Conservation (phyloP, 2,329 filamentous ascomycete species). For the Fusarium sp. region DNA sequence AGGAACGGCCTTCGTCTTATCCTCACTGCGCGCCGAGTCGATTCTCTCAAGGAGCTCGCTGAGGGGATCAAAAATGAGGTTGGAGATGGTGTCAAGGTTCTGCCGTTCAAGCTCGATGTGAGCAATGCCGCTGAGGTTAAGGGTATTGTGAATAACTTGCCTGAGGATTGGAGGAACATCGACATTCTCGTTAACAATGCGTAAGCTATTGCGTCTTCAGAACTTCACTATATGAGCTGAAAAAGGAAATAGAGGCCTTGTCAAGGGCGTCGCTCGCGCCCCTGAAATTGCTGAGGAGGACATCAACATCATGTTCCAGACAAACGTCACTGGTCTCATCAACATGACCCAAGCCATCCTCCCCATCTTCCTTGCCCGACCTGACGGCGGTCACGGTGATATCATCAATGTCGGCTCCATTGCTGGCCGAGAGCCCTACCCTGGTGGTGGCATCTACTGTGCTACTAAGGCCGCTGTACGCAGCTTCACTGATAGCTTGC, state of each 20-base stretch:
- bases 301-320: conserved; percentile 88
- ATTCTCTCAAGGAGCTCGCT: conserved; percentile 81
- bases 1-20: conserved; percentile 83
- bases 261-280: conserved; percentile 87
- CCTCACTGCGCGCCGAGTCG: conserved; percentile 87
- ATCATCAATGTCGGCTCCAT: conserved; percentile 96
- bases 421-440: conserved; percentile 86
- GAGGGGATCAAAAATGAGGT: conserved; percentile 81
- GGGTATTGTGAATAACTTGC: conserved; percentile 78
- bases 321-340: conserved; percentile 95
- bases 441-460: conserved; percentile 91
- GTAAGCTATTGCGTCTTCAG: conserved; percentile 63
- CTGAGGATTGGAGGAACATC: conserved; percentile 85
- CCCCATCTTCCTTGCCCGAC: conserved; percentile 82
- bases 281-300: conserved; percentile 86
- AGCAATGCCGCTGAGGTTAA: conserved; percentile 81
- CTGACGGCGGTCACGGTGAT: conserved; percentile 83
- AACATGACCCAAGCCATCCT: conserved; percentile 95
- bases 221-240: conserved; percentile 16
- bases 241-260: conserved; percentile 74
- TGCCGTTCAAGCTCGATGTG: conserved; percentile 88
- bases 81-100: conserved; percentile 82
- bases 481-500: conserved; percentile 84
- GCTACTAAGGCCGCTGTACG: conserved; percentile 91
- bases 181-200: conserved; percentile 97